Evolutionary conservation across 768 basidiomycete genomes (phyloP).

Genomic region (Xerocomellus amylosporus): DNA sequence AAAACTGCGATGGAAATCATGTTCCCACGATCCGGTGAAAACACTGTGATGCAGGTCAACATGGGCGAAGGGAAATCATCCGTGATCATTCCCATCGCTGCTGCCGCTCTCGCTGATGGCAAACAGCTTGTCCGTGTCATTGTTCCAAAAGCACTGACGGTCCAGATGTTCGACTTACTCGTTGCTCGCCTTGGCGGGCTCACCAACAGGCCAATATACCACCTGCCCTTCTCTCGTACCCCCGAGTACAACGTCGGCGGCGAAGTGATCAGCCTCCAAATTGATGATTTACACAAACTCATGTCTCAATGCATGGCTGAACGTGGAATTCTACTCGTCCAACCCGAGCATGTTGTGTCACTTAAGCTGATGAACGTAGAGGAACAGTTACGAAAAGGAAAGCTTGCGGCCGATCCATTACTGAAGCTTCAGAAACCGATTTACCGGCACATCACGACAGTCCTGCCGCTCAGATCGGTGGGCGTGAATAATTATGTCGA

Average conservation of each 20-base stretch:
- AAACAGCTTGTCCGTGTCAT: conserved; percentile 42
- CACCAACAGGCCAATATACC: conserved; percentile 42
- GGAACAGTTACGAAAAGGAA: conserved; percentile 9
- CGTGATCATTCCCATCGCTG: conserved; percentile 43
- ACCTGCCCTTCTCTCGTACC: conserved; percentile 45
- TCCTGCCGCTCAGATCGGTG: not conserved
- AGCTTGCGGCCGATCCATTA: conserved; percentile 10
- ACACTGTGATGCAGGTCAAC: no score
- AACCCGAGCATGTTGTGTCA: conserved; percentile 52
- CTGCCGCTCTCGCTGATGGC: conserved; percentile 40
- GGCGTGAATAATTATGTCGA: not conserved
- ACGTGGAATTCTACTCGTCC: conserved; percentile 41
- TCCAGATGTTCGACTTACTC: conserved; percentile 45
- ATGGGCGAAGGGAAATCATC: conserved; percentile 49
- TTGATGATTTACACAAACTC: conserved; percentile 28
- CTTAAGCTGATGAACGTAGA: conserved; percentile 44
- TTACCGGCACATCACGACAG: not conserved
- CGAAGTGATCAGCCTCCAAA: not conserved
- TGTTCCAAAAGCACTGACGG: conserved; percentile 41
- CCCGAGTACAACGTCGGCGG: conserved; percentile 11
- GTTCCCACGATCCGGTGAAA: no score
- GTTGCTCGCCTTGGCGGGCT: conserved; percentile 41
- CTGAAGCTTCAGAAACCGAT: conserved; percentile 3
- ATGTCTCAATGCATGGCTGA: conserved; percentile 35
- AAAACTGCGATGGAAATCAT: no score